phyloP scores from a whole-genome alignment of 2,329 filamentous ascomycete genomes.

The Sporothrix curviconia region DNA sequence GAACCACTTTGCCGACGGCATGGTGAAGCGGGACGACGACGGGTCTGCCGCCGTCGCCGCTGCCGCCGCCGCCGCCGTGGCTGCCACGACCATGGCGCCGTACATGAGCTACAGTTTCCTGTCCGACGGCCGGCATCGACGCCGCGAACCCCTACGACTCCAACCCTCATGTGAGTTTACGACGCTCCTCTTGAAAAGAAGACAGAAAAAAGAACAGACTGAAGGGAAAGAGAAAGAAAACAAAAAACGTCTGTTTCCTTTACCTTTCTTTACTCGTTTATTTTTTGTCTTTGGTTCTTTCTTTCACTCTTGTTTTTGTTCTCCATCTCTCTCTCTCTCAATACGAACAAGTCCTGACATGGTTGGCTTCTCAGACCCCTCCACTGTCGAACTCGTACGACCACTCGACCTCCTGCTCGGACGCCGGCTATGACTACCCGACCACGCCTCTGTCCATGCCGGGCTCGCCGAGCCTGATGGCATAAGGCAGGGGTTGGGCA shows the following conservation, averaged over 20 bases:
- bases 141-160: conserved; percentile 57
- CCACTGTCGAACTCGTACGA: conserved; percentile 69
- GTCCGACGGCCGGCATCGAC: conserved; percentile 57
- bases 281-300: background rate
- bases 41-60: background rate
- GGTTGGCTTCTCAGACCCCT: conserved; percentile 59
- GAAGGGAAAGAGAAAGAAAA: background rate
- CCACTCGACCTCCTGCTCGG: conserved; percentile 57
- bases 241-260: conserved; percentile 11
- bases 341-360: conserved; percentile 32
- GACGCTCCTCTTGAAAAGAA: conserved; percentile 25
- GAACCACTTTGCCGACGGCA: conserved; percentile 51
- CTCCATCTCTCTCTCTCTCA: background rate
- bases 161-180: conserved; percentile 68
- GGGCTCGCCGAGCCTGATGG: conserved; percentile 53
- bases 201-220: background rate
- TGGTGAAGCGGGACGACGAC: conserved; percentile 62
- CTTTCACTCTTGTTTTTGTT: background rate
- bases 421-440: conserved; percentile 56
- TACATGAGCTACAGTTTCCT: conserved; percentile 64
- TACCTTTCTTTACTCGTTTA: background rate
- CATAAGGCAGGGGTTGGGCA: conserved; percentile 12
- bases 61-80: conserved; percentile 23
- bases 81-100: conserved; percentile 54
- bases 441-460: conserved; percentile 69